A percentile compares a stretch with the other conserved stretches of the same genome.
phyloP scores from a whole-genome alignment of 805 yeast species.

The Yarrowia sp. region DNA sequence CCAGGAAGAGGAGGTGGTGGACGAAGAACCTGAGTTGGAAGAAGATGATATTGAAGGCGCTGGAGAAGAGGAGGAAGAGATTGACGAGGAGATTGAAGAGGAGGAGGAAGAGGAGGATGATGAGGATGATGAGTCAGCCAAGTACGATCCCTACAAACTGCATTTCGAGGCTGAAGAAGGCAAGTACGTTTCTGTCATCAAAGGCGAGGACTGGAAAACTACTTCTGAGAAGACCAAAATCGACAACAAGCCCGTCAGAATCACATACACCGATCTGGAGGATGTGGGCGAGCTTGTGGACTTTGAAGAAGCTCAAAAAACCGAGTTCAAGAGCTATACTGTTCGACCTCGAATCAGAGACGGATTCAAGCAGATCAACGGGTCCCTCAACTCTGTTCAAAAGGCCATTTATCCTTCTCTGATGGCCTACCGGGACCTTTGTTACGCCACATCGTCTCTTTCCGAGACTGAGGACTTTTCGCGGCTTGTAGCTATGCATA shows the following conservation, averaged over 20 bases:
- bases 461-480: constrained; percentile 23
- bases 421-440: constrained; percentile 15
- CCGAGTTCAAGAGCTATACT: constrained; percentile 12
- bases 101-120: constrained; percentile 48
- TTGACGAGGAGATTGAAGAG: constrained; percentile 44
- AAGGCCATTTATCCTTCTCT: constrained; percentile 10
- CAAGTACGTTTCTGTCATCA: constrained; percentile 40
- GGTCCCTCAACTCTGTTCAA: neutral
- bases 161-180: constrained; percentile 64
- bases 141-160: constrained; percentile 72
- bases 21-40: constrained; percentile 17
- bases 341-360: constrained; percentile 12
- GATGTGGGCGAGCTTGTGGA: constrained; percentile 4
- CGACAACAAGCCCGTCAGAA: neutral
- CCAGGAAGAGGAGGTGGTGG: constrained; percentile 42
- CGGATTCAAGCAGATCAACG: constrained; percentile 10
- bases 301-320: constrained; percentile 9
- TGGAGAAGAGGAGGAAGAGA: constrained; percentile 49
- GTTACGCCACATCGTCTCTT: neutral
- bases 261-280: constrained; percentile 27
- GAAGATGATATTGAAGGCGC: constrained; percentile 46
- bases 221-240: constrained; percentile 6
- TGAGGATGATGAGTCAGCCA: constrained; percentile 19
- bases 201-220: constrained; percentile 23
- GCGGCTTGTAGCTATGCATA: constrained; percentile 29